Base-by-base conservation (phyloP, 1,284 basidiomycete species). In the Singerocomus inundabilis region DNA sequence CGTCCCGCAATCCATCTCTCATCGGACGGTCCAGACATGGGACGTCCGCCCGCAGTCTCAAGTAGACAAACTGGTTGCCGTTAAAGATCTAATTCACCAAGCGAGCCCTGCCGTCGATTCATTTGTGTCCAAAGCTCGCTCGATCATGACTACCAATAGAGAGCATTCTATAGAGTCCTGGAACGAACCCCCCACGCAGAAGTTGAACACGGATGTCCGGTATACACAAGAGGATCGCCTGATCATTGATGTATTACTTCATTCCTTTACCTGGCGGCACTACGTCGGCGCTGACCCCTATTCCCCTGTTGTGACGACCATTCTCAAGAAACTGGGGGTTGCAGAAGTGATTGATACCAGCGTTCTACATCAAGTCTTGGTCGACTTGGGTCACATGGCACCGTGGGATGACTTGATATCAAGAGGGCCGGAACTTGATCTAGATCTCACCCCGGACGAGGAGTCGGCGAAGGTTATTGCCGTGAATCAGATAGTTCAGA, bases 381-480 rank as follows among this genome's bases (percentile, higher is more conserved):
- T 80, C 16, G 80, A 88, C 36, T 63, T 94, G 13, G 91, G 93
- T 13, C 75, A 85, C 3, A 61, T 88, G 13, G 75, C 85, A 4
- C 82, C 86, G 1, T 92, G 88, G 88, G 84, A 92, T 52, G 85
- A 90, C 55, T 57, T 78, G 18, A 61, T 72, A 5, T 69, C 73
- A 16, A 67, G 75, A 43, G 57, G 67, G 56, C 62, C 62, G 16
- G 69, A 67, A 24, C 56, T 72, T 32, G 59, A 56, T 47, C 57
- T 67, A 39, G 71, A 71, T 54, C 68, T 69, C 29, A 67, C 64
- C 46, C 70, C 59, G 35, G 70, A 71, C 34, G 63, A 67, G 35
- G 63, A 59, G 18, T 70, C 68, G 7, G 50, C 55, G 15, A 60
- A 58, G 35, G 65, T 62, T 15, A 60, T 66, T 39, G 59, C 62